These are phyloP conservation scores for Nicotiana sylvestris DNA, from an alignment of 257 asterid species.

Conservation along the genomic window DNA sequence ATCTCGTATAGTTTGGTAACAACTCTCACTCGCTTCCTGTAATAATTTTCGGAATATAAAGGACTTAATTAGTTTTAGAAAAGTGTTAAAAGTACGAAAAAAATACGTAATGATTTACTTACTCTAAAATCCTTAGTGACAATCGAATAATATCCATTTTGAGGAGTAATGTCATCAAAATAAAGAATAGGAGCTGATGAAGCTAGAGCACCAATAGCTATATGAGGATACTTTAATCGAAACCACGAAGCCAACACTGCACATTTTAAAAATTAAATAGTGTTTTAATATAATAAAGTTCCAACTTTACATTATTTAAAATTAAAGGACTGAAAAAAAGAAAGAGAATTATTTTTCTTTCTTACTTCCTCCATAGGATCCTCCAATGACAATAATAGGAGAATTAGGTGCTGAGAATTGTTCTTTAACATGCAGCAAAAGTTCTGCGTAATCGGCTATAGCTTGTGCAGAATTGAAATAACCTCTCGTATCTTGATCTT, in stretches of 20 bases:
- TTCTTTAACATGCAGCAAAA: conserved; percentile 46
- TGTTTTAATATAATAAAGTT: neutral
- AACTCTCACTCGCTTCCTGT: conserved; percentile 51
- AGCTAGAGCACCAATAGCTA: conserved; percentile 77
- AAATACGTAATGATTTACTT: neutral
- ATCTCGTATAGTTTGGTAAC: conserved; percentile 41
- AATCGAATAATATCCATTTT: conserved; percentile 43
- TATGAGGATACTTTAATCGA: conserved; percentile 76
- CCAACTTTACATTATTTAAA: neutral
- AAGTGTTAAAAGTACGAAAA: neutral
- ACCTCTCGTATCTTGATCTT: conserved; percentile 41
- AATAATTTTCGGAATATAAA: neutral
- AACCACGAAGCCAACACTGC: conserved; percentile 86
- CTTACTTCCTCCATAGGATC: conserved; percentile 85
- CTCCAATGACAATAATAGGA: conserved; percentile 71
- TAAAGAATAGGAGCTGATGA: conserved; percentile 82
- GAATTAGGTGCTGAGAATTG: conserved; percentile 44
- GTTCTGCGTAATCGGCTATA: conserved; percentile 70
- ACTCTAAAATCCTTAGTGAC: conserved; percentile 63
- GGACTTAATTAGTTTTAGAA: neutral
- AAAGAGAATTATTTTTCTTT: too few species aligned
- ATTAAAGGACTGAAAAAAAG: neutral
- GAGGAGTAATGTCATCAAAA: conserved; percentile 63
- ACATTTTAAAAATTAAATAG: neutral
- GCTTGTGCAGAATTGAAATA: conserved; percentile 84